A percentile compares a stretch with the other conserved stretches of the same genome.
phyloP scores from a whole-genome alignment of 2,329 filamentous ascomycete species.

The Epichloe glyceriae region DNA sequence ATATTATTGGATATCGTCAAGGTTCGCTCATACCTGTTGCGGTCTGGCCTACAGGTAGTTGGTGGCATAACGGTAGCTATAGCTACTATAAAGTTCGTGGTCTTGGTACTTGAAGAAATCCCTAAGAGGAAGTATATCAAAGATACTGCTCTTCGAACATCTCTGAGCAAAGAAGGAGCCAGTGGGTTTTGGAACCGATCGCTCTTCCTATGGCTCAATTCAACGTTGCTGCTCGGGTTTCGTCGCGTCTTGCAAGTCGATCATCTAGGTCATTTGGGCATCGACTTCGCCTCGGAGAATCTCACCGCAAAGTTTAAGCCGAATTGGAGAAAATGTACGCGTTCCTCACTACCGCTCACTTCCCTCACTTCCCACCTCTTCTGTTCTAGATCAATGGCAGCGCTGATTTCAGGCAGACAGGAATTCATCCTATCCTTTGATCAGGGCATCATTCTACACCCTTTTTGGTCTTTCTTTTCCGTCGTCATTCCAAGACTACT shows the following conservation, averaged over 20 bases:
- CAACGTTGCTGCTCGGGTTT: conserved; percentile 19
- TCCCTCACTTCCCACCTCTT: not conserved
- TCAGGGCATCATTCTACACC: conserved; percentile 5
- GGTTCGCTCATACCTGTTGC: conserved; percentile 16
- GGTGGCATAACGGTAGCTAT: conserved; percentile 16
- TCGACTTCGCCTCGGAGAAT: not conserved
- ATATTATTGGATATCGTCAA: conserved; percentile 27
- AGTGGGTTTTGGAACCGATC: conserved; percentile 13
- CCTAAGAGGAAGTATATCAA: conserved; percentile 3
- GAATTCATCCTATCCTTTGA: not conserved
- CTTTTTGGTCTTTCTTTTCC: conserved; percentile 7
- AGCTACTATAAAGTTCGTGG: conserved; percentile 18
- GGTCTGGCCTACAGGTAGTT: not conserved
- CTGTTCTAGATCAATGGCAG: not conserved
- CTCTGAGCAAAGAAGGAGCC: conserved; percentile 8
- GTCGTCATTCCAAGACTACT: conserved; percentile 18
- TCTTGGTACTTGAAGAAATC: conserved; percentile 24
- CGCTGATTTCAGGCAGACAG: not conserved
- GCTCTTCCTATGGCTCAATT: conserved; percentile 17
- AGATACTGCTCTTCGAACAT: not conserved
- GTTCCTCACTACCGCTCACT: not conserved
- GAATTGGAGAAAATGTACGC: not conserved
- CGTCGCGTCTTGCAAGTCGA: conserved; percentile 16
- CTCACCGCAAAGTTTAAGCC: not conserved
- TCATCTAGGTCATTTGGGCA: conserved; percentile 13